phyloP scores from a whole-genome alignment of 116 monocot genomes.

The Thalassia testudinum region DNA sequence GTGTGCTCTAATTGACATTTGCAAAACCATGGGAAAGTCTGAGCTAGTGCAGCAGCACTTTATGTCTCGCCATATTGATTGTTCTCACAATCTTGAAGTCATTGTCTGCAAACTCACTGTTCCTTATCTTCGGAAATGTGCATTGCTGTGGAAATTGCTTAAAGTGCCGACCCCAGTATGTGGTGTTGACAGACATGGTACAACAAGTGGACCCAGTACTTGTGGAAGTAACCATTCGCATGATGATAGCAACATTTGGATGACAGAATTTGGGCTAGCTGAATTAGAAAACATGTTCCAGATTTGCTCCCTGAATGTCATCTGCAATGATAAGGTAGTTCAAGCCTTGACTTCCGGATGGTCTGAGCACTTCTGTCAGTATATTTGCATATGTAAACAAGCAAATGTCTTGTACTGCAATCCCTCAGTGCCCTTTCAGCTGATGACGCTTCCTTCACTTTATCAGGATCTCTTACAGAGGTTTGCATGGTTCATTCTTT shows the following conservation, averaged over 20 bases:
- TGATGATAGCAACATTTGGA: too few species aligned
- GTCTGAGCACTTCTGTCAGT: conserved; percentile 55
- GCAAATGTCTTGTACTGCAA: conserved; percentile 27
- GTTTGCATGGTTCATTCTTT: too few species aligned
- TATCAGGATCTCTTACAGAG: conserved; percentile 87
- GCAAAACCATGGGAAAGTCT: conserved; percentile 32
- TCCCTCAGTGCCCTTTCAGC: conserved; percentile 75
- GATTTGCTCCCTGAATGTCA: conserved; percentile 40
- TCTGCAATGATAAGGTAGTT: conserved; percentile 50
- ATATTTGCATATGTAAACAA: conserved; percentile 20
- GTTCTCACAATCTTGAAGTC: conserved; percentile 39
- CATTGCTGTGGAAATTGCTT: conserved; percentile 62
- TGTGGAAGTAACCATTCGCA: too few species aligned
- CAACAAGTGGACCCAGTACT: too few species aligned
- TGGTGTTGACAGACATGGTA: too few species aligned
- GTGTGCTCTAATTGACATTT: conserved; percentile 36
- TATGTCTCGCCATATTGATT: conserved; percentile 47
- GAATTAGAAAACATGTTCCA: conserved; percentile 77
- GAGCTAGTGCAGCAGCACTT: conserved; percentile 35
- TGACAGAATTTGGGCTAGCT: conserved; percentile 8
- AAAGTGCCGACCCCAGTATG: conserved; percentile 10
- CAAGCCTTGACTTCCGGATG: conserved; percentile 51
- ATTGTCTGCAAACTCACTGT: conserved; percentile 68
- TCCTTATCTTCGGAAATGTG: conserved; percentile 82
- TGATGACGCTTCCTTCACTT: conserved; percentile 62